A percentile compares a stretch with the other conserved stretches of the same genome.
These are phyloP conservation scores for Ascochyta viciae-villosae DNA, from an alignment of 2,329 filamentous ascomycete species.

Conservation along the genomic window DNA sequence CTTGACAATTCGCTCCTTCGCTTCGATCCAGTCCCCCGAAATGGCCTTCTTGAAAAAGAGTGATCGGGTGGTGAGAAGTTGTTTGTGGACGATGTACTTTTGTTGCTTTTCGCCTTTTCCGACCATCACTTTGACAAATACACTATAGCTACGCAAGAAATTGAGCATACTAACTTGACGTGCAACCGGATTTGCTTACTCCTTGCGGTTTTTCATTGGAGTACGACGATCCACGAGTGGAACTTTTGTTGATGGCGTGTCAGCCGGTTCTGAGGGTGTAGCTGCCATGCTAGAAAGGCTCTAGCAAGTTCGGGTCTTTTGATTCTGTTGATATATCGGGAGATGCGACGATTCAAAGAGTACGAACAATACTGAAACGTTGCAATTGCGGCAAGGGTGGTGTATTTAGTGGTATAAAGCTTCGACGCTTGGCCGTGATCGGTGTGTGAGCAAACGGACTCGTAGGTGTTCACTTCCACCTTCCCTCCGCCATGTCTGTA, in stretches of 20 bases:
- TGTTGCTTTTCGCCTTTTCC: not conserved
- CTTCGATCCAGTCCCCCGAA: not conserved
- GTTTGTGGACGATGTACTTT: not conserved
- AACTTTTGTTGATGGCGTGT: not conserved
- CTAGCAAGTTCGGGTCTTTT: not conserved
- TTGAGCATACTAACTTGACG: not conserved
- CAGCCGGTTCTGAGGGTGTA: not conserved
- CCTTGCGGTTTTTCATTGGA: not conserved
- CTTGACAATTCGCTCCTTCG: not conserved
- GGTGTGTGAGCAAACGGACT: no score
- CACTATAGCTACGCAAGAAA: not conserved
- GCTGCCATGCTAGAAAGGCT: not conserved
- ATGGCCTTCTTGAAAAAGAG: constrained; percentile 6
- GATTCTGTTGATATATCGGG: not conserved
- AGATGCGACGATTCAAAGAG: not conserved
- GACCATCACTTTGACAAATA: not conserved
- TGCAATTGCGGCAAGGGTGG: no score
- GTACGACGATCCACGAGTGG: not conserved
- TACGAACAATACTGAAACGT: no score
- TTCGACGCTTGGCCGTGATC: no score
- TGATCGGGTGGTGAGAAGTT: not conserved
- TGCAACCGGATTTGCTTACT: not conserved
- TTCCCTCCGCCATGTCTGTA: no score
- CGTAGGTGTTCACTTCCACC: no score
- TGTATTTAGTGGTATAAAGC: no score